Base-by-base conservation (phyloP, 805 yeast genomes). In the Candida tallmaniae region DNA sequence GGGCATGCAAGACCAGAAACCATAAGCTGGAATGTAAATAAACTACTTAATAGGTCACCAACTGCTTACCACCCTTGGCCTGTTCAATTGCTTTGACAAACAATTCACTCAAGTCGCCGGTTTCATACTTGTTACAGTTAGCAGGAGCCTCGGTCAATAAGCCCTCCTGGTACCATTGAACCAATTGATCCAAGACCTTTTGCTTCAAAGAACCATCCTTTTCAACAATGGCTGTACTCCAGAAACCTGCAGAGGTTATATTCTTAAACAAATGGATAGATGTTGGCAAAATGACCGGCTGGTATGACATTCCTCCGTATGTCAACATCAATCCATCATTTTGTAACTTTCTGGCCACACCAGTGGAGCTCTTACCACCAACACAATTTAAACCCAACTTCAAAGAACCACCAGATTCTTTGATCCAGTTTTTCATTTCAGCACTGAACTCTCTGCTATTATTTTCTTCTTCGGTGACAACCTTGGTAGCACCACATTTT, bases 301-400 rank as follows among this genome's bases (percentile, higher is more conserved):
- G 89, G 69, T 81, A 79, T 3, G 97, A 86, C 98, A 93, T 93
- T 24, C 95, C 97, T 22, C 99, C 99, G 53, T 93, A 93, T 1
- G 97, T 87, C 47, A 88, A 76, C 68, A 93, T 65, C 31, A 79
- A 73, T 1, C 93, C 95, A 47, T 84, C 77, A 11, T 67, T 62
- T 24, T 77, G 78, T 36, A 93, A 70, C 56, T 88, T 90, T 46
- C 96, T 73, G 7, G 95, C 90, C 47, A 93, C 70, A 27, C 81
- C 81, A 0, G 95, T 70, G 14, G 87, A 76, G 23, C 87, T 81
- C 40, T 82, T 74, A 22, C 99, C 99, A 35, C 98, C 97, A 23
- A 94, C 90, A 51, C 95, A 85, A 61, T 93, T 93, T 45, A 93
- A 66, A 2, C 87, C 99, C 33, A 93, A 67, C 56, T 76, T 80